phyloP scores from a whole-genome alignment of 2,329 filamentous ascomycete species.

The Penicillium sp. region DNA sequence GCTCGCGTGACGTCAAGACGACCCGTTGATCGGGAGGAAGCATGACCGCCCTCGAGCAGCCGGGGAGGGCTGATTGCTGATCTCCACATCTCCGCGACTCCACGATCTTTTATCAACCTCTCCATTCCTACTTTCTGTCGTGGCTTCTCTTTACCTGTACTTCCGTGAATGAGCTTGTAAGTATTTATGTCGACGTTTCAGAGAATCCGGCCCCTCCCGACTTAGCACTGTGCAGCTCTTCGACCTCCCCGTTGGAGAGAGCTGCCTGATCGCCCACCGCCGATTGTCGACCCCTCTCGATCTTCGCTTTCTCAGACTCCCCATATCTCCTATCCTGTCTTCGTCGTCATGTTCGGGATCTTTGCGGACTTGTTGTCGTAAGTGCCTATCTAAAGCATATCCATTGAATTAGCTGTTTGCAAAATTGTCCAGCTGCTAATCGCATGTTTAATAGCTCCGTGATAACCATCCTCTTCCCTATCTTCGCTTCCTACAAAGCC shows the following conservation, averaged over 20 bases:
- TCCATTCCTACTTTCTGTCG: background rate
- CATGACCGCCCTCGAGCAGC: background rate
- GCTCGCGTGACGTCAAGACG: slow-evolving; percentile 29
- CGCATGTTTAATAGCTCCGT: slow-evolving; percentile 64
- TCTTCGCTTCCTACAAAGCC: slow-evolving; percentile 97
- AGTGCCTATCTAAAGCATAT: slow-evolving; percentile 37
- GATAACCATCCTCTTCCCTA: slow-evolving; percentile 87
- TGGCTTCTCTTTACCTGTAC: background rate
- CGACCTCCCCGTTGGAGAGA: slow-evolving; percentile 17
- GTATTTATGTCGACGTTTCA: background rate
- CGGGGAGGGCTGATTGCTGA: background rate
- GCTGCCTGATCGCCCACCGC: slow-evolving; percentile 19
- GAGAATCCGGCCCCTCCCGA: background rate
- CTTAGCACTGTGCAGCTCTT: slow-evolving; percentile 2
- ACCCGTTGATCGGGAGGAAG: slow-evolving; percentile 19
- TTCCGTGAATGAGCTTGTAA: background rate
- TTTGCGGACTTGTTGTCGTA: slow-evolving; percentile 78
- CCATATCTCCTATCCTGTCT: slow-evolving; percentile 3
- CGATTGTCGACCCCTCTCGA: slow-evolving; percentile 14
- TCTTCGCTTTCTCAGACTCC: slow-evolving; percentile 9
- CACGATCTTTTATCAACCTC: background rate
- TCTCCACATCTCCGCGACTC: slow-evolving; percentile 7
- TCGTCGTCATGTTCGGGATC: slow-evolving; percentile 70
- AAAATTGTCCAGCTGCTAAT: slow-evolving; percentile 13
- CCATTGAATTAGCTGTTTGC: background rate